Conservation (phyloP, 2,329 filamentous ascomycete genomes). For the Periglandula ipomoeae region DNA sequence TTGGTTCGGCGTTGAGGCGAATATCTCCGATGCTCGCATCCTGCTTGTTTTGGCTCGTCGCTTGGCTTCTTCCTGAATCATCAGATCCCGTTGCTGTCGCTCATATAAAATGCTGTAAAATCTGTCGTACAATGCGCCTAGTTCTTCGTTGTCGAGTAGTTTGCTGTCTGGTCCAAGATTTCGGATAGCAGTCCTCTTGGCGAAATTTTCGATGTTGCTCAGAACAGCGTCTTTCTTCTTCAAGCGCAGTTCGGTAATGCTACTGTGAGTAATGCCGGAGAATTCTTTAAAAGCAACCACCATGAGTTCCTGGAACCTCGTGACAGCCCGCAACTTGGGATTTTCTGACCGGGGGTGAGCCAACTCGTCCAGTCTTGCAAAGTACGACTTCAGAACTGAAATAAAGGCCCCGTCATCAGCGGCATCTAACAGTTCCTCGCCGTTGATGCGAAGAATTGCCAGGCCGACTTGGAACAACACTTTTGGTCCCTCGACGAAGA, state of each 20-base stretch:
- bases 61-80: constrained; percentile 67
- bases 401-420: constrained; percentile 95
- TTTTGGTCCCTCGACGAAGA: constrained; percentile 96
- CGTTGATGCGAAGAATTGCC: constrained; percentile 94
- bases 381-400: constrained; percentile 90
- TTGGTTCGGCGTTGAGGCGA: constrained; percentile 32
- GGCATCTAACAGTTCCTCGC: constrained; percentile 88
- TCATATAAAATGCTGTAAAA: constrained; percentile 93
- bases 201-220: constrained; percentile 93
- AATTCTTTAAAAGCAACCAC: constrained; percentile 99
- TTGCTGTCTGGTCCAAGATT: constrained; percentile 97
- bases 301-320: constrained; percentile 96
- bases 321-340: constrained; percentile 85
- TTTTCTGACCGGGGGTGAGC: constrained; percentile 95
- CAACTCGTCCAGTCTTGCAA: constrained; percentile 85
- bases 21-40: constrained; percentile 27
- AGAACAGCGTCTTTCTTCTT: constrained; percentile 94
- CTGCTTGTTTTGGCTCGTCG: constrained; percentile 53
- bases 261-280: constrained; percentile 86
- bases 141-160: constrained; percentile 72
- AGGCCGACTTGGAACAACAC: constrained; percentile 94
- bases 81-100: constrained; percentile 70
- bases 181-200: constrained; percentile 90
- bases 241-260: constrained; percentile 76
- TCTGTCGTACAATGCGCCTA: constrained; percentile 84